Percentiles rank a stretch among this genome's conserved stretches.
These are phyloP conservation scores for Claviceps humidiphila DNA, from an alignment of 2,329 filamentous ascomycete genomes.

Conservation along the genomic window DNA sequence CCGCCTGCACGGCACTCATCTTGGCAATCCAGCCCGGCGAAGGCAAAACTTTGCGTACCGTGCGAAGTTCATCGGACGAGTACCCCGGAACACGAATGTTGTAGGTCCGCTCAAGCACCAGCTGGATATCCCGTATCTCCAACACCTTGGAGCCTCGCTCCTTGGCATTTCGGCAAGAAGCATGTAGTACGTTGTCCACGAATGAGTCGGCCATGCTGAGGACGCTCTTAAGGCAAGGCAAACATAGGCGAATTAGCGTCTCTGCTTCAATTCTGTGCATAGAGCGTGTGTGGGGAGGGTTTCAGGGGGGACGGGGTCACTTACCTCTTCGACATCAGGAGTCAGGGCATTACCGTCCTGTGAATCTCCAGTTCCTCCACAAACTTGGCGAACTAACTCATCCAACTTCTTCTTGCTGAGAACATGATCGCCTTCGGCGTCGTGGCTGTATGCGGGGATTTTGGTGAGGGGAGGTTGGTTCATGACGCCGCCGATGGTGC, in stretches of 20 bases:
- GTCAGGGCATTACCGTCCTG: conserved; percentile 66
- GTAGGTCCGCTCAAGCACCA: conserved; percentile 72
- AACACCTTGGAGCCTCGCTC: conserved; percentile 81
- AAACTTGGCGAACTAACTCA: conserved; percentile 87
- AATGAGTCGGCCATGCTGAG: conserved; percentile 87
- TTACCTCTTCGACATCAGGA: conserved; percentile 90
- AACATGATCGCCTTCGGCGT: conserved; percentile 83
- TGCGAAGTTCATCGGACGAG: conserved; percentile 84
- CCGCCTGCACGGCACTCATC: conserved; percentile 91
- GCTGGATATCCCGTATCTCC: conserved; percentile 76
- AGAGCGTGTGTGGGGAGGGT: not conserved
- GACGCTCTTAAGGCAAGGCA: conserved; percentile 52
- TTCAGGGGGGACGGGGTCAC: conserved; percentile 10
- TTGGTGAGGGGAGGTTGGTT: conserved; percentile 75
- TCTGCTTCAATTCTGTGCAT: not conserved
- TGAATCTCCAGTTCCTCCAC: conserved; percentile 61
- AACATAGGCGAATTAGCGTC: conserved; percentile 6
- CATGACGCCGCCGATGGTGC: conserved; percentile 68
- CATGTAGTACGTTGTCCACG: conserved; percentile 77
- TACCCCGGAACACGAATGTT: conserved; percentile 91
- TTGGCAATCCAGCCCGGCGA: conserved; percentile 85
- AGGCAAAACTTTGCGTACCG: conserved; percentile 85
- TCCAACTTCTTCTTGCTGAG: conserved; percentile 98
- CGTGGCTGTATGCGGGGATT: conserved; percentile 71
- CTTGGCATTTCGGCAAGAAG: conserved; percentile 84